Base-by-base conservation (phyloP, 2,329 filamentous ascomycete genomes). In the Apiospora rasikravindrae region DNA sequence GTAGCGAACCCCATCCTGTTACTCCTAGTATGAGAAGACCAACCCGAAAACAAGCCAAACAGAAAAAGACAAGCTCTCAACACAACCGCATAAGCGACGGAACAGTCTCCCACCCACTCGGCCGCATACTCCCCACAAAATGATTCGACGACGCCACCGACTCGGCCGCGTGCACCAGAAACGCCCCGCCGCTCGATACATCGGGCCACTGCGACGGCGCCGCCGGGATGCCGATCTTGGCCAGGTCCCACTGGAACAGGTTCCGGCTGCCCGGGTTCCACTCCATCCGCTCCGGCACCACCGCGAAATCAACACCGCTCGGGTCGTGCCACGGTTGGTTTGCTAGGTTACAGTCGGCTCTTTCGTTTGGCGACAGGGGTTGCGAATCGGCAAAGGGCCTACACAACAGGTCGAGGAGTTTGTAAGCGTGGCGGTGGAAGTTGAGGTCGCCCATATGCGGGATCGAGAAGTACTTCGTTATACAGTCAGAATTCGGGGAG, bases 241-340 rank as follows among this genome's bases (percentile, higher is more conserved):
- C 53, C 29, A 61, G 22, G 53, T 61, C 53, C 53, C 53, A 61
- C 53, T 61, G 53, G 29, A 64, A 64, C 33, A 40, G 33, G 8
- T 13, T 64, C 11, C 57, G 10, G 57, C 57, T 64, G 19, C 57
- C 57, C 7, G 33, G 57, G 33, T 64, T 64, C 57, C 57, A 64
- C 33, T 40, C 33, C 57, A 64, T 64, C 33, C 22, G 19, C 11
- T 64, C 57, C 19, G 33, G 19, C 19, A 4, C 19, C 29, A 2
- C 29, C 26, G 16, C 26, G 26, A 10, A n/a, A n/a, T n/a, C 53
- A 16, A 61, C 33, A 22, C 16, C 22, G 16, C 16, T 22, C 16
- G 53, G 53, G 29, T 22, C 14, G 19, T 33, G 26, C 53, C 53
- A 29, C 11, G 26, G 16, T 11, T 61, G 53, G 19, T 8, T 22